Conservation (phyloP, 331 rosid species). For the Malus hybrid region DNA sequence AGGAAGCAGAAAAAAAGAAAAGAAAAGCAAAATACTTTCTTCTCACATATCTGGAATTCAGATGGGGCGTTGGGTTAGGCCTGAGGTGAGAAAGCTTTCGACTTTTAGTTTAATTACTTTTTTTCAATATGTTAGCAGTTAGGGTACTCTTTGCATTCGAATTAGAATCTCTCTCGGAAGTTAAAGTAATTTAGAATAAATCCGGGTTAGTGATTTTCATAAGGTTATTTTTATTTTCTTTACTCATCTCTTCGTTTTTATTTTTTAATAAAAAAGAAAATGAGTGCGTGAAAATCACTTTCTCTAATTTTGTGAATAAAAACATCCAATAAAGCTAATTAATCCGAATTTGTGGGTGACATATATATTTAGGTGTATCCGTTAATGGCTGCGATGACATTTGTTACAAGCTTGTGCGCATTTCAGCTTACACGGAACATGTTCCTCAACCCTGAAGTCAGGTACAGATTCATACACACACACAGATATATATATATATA, state of each 20-base stretch:
- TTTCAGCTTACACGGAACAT: constrained; percentile 60
- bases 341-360: background rate
- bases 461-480: constrained; percentile 27
- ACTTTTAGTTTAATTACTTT: background rate
- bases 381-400: constrained; percentile 68
- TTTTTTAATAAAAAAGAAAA: no score
- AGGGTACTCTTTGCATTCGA: background rate
- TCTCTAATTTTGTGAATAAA: no score
- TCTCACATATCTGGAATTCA: background rate
- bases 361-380: constrained; percentile 54
- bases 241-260: background rate
- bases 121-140: no score
- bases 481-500: no score
- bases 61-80: constrained; percentile 89
- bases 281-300: no score
- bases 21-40: background rate
- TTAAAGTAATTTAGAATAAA: no score
- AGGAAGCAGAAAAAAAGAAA: background rate
- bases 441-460: constrained; percentile 63
- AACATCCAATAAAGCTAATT: background rate
- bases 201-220: no score
- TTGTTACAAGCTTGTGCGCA: constrained; percentile 55
- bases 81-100: constrained; percentile 48
- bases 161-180: no score
- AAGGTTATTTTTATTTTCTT: no score